Base-by-base conservation (phyloP, 768 basidiomycete species). In the Lactarius vividus region DNA sequence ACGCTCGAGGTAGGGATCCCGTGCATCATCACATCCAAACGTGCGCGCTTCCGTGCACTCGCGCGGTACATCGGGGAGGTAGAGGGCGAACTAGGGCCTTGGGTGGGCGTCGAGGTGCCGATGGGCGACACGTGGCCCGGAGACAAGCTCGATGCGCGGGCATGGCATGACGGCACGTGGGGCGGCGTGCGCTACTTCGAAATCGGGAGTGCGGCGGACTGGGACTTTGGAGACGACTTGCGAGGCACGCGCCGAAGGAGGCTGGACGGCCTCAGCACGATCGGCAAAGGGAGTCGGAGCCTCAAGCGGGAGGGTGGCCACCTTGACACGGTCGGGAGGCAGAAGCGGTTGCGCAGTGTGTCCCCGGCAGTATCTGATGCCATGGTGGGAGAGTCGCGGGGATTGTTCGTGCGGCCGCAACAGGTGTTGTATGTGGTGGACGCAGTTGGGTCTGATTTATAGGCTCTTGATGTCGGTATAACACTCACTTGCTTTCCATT, bases 81-180 rank as follows among this genome's bases (percentile, higher is more conserved):
- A 2, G 82, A 84, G 57, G 94, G 93, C 42, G 91, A 94, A 74
- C 70, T 73, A 5, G 94, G 94, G 1, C 86, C 91, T 0, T 96
- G 94, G 94, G 91, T 95, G 8, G 94, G 94, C 16, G 91, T 96
- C 18, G 94, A 96, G 74, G 91, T 94, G 13, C 91, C 92, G 1
- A 79, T 93, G 62, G 81, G 80, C 49, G 84, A 83, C 11, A 76
- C 77, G n/a, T 84, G 84, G 81, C 77, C 78, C 1, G 79, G 77
- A 13, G 82, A 84, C 29, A 76, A 79, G 61, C 76, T 80, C 16
- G 83, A 85, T 33, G 87, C 83, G n/a, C 79, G 89, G n/a, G 85
- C 84, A 64, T 95, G 93, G 93, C 84, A 92, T 72, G 92, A 96
- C 70, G 94, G 94, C 0, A 82, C 84, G 0, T 90, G 89, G 87